These are phyloP conservation scores for Solanum habrochaites DNA, from an alignment of 257 asterid species.

Conservation along the genomic window DNA sequence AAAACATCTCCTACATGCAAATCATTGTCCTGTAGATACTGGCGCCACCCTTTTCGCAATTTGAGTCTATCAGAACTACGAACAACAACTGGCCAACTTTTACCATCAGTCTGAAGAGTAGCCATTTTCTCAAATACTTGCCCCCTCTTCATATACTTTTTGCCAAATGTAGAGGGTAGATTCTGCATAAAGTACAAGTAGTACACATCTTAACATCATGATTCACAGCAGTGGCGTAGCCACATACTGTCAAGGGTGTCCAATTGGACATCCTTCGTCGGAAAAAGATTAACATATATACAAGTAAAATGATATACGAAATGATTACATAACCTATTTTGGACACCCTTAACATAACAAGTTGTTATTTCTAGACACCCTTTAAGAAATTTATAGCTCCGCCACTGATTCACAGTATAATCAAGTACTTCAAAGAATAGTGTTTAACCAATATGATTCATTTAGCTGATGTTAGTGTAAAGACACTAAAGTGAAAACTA, in stretches of 20 bases:
- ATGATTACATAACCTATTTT: too few species aligned
- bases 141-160: not conserved
- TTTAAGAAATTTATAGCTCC: too few species aligned
- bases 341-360: too few species aligned
- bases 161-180: not conserved
- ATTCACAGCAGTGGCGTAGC: too few species aligned
- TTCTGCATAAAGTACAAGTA: not conserved
- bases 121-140: not conserved
- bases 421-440: not conserved
- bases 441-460: not conserved
- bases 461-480: not conserved
- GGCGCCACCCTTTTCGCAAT: not conserved
- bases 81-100: not conserved
- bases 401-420: not conserved
- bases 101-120: not conserved
- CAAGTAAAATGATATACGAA: too few species aligned
- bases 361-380: too few species aligned
- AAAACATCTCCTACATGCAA: not conserved
- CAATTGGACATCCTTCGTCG: too few species aligned
- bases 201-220: not conserved
- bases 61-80: not conserved
- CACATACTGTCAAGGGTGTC: too few species aligned
- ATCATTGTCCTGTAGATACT: not conserved
- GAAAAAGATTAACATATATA: too few species aligned
- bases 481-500: not conserved